phyloP scores from a whole-genome alignment of 2,329 filamentous ascomycete genomes.

The Alternaria gaisen region DNA sequence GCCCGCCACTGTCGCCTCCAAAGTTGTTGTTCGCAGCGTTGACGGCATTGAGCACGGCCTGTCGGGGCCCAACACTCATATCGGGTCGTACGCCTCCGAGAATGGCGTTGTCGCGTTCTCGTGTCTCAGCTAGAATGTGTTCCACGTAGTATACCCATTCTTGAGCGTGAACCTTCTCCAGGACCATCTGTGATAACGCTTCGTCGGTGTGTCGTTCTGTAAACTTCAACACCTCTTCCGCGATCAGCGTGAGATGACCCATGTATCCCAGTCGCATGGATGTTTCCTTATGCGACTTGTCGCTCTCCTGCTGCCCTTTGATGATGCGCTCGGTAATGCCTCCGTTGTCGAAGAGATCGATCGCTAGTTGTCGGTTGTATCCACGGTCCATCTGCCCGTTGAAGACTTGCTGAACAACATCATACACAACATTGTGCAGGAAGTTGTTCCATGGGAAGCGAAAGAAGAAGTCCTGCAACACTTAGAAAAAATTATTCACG shows the following conservation, averaged over 20 bases:
- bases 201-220: constrained; percentile 93
- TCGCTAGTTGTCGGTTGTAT: constrained; percentile 87
- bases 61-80: constrained; percentile 81
- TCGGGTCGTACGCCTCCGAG: constrained; percentile 94
- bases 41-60: constrained; percentile 69
- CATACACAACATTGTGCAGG: constrained; percentile 97
- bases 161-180: constrained; percentile 87
- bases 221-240: constrained; percentile 98
- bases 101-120: constrained; percentile 97
- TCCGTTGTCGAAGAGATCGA: constrained; percentile 91
- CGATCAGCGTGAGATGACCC: constrained; percentile 96
- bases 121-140: constrained; percentile 87
- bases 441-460: constrained; percentile 99
- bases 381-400: constrained; percentile 98
- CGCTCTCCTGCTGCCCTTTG: constrained; percentile 85
- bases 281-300: constrained; percentile 81
- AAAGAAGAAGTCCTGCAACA: constrained; percentile 90
- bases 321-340: constrained; percentile 92
- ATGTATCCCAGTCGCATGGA: constrained; percentile 97
- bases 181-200: constrained; percentile 80
- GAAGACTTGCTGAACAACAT: constrained; percentile 98
- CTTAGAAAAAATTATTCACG: not conserved
- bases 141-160: constrained; percentile 97
- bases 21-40: constrained; percentile 66
- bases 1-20: constrained; percentile 54